Conservation (phyloP, 352 stramenopile species). For the Stramenopiles sp. region DNA sequence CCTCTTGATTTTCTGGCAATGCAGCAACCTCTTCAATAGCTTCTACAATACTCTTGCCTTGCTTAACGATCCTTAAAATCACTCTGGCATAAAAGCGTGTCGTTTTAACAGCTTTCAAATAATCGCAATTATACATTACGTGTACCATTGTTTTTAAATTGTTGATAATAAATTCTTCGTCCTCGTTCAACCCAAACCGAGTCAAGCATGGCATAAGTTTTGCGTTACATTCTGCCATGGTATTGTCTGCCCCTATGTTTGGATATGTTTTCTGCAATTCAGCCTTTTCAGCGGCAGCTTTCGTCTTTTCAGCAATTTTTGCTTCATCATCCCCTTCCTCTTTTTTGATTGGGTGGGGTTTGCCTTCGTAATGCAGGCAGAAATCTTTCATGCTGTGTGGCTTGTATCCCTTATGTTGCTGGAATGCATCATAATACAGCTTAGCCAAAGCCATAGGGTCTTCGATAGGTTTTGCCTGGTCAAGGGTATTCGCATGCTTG, state of each 20-base stretch:
- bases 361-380: neutral
- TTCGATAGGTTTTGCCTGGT: neutral
- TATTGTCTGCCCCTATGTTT: conserved; percentile 8
- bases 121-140: neutral
- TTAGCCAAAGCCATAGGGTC: conserved; percentile 1
- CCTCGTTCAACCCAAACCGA: neutral
- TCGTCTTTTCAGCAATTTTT: neutral
- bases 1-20: neutral
- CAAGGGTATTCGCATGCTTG: neutral
- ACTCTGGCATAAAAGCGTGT: neutral
- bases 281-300: neutral
- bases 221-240: neutral
- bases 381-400: neutral
- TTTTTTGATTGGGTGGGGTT: neutral
- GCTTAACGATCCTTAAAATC: neutral
- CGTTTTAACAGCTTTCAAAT: neutral
- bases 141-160: conserved; percentile 4
- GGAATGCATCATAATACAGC: neutral
- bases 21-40: neutral
- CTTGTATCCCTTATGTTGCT: neutral
- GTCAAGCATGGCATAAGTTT: neutral
- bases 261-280: conserved; percentile 1
- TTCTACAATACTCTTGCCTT: neutral
- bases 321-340: neutral
- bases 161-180: neutral